Conservation (phyloP, 345 rosid species). For the Euphorbia tirucalli region DNA sequence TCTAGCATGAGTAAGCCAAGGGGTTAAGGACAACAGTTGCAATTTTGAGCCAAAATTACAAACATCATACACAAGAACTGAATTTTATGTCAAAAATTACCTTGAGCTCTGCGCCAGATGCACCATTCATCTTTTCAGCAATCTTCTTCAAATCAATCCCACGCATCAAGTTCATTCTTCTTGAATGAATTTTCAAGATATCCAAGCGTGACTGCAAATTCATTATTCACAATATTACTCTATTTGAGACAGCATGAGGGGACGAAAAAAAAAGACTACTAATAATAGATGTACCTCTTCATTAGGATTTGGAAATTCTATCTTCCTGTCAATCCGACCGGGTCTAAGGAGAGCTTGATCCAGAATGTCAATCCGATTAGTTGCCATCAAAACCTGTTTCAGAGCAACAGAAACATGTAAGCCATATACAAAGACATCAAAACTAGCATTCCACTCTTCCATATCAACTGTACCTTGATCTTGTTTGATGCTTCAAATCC, state of each 20-base stretch:
- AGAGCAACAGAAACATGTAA: constrained; percentile 8
- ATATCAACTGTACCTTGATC: constrained; percentile 61
- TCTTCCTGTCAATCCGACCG: constrained; percentile 95
- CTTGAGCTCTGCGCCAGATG: constrained; percentile 99
- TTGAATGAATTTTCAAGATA: constrained; percentile 93
- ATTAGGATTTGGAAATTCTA: constrained; percentile 97
- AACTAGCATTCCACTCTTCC: constrained; percentile 1
- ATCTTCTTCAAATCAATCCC: constrained; percentile 98
- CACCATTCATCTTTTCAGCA: constrained; percentile 98
- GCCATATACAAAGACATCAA: not conserved
- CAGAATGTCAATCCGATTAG: constrained; percentile 92
- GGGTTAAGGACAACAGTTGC: too few relatives aligned
- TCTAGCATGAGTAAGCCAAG: not conserved
- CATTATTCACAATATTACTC: constrained; percentile 3
- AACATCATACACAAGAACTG: not conserved
- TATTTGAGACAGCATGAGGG: not conserved
- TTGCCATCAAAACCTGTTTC: constrained; percentile 96
- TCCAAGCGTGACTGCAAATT: constrained; percentile 81
- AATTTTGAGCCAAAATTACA: not conserved
- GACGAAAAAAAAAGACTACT: not conserved
- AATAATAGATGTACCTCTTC: constrained; percentile 54
- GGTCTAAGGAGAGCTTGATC: constrained; percentile 99
- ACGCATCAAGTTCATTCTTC: constrained; percentile 97
- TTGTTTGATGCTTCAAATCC: constrained; percentile 99
- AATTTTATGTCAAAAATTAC: constrained; percentile 31